Evolutionary conservation across 179 eudicot species (phyloP), one percentile per base, ranked within the genome.

Genomic region (Heliamphora pulchella): DNA sequence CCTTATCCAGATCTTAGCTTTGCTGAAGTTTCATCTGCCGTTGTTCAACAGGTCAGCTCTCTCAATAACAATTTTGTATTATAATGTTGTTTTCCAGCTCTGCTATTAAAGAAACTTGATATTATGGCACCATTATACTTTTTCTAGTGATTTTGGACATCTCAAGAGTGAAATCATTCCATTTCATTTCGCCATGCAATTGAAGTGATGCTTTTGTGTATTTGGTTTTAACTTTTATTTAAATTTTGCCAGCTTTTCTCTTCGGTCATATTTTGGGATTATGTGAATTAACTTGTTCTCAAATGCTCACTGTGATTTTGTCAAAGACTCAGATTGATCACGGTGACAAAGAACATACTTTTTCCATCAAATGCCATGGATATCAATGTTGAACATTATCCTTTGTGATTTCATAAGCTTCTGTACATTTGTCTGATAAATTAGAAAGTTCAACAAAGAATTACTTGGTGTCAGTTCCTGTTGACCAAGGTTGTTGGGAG

Each of bases 1-100:
- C 93, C 95, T 6, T 91, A 91, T 76, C 78, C 83, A 4, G 87
- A 85, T 81, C 90, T 86, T 64, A 90, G 94, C 79, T 92, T 92
- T 81, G 85, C 91, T 74, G 92, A 91, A 81, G 88, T 89, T 64
- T 89, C 97, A 53, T 88, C 90, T 59, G 91, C 93, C 54, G 90
- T 92, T 76, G 97, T 90, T 81, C 87, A 86, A 70, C 93, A 86
- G 87, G 93, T 90, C 3, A 43, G 78, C 44, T 59, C 3, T 41
- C 8, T 59, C 13, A 39, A 71, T 18, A 18, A 5, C 14, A 14
- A 68, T 1, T 62, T 20, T 62, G 8, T 62, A 62, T 8, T 39
- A 43, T 66, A 68, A 41, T 68, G n/a, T 18, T 5, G 20, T 9
- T 68, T 68, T 18, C 51, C 22, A 13, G 20, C 6, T 7, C 14